phyloP scores from a whole-genome alignment of 768 basidiomycete genomes.

The Agaricus bisporus region DNA sequence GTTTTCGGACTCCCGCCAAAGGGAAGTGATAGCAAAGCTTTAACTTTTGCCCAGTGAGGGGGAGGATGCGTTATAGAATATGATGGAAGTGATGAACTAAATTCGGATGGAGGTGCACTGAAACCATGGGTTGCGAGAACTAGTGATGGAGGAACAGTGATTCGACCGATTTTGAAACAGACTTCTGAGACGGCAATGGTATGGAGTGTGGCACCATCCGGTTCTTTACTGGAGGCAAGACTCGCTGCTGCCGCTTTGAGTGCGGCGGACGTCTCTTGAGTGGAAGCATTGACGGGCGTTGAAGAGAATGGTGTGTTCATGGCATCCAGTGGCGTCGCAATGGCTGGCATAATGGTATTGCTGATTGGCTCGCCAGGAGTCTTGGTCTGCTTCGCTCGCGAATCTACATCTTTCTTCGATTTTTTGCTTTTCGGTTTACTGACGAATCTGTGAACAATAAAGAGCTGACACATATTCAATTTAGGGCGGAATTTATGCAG shows the following conservation, averaged over 20 bases:
- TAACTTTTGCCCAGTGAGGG: conserved; percentile 42
- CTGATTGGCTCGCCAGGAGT: conserved; percentile 3
- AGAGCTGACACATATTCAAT: conserved; percentile 36
- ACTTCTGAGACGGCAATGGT: conserved; percentile 57
- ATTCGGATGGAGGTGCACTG: conserved; percentile 22
- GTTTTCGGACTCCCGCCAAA: conserved; percentile 29
- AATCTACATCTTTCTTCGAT: conserved; percentile 13
- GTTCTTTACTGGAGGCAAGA: conserved; percentile 21
- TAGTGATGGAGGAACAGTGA: conserved; percentile 67
- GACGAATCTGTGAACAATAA: conserved; percentile 58
- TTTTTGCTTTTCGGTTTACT: conserved; percentile 39
- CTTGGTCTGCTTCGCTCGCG: conserved; percentile 7
- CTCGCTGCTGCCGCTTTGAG: conserved; percentile 21
- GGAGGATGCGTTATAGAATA: conserved; percentile 40
- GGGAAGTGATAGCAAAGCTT: conserved; percentile 25
- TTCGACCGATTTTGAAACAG: conserved; percentile 67
- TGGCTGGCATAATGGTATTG: conserved; percentile 18
- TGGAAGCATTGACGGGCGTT: conserved; percentile 5
- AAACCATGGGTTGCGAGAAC: conserved; percentile 59
- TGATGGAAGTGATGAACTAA: background rate
- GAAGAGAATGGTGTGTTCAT: conserved; percentile 18
- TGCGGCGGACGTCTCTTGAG: conserved; percentile 12
- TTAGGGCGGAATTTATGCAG: background rate
- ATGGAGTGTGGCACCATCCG: conserved; percentile 54
- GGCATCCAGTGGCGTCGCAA: conserved; percentile 32